Evolutionary conservation across 2,329 filamentous ascomycete genomes (phyloP), one percentile per base, ranked within the genome.

Genomic region (Colletotrichum lini): DNA sequence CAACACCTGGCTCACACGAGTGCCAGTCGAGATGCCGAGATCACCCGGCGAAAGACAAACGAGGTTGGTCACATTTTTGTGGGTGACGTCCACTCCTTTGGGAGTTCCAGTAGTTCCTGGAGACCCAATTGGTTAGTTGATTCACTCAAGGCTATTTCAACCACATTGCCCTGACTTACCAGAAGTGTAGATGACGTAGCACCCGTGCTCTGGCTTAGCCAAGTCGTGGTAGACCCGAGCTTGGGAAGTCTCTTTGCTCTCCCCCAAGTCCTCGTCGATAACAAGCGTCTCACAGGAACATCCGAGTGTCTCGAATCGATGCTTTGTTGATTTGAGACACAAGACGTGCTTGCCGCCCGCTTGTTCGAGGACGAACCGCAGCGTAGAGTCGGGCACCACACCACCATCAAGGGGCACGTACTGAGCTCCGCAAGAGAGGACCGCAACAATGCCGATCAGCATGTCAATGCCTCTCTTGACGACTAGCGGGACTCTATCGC

Each of bases 361-460:
- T 72, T 90, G 82, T 13, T 62, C 77, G 60, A 89, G 79, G 23
- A 89, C 87, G 65, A 86, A 84, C 16, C 79, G 78, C 30, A 90
- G 80, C 3, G 85, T 84, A n/a, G 81, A 79, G 64, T 86, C 84
- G 0, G 86, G 81, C 3, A 86, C 84, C 23, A 88, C 82, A 3
- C 86, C 85, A 23, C 88, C 88, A 70, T 91, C 89, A 1, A 91
- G 82, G 4, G 89, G 89, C 12, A 90, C 83, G 74, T 91, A 91
- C 73, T 91, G 88, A 16, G 85, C 88, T 21, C 88, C 88, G 60
- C 85, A 85, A 58, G 87, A 88, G 35, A 91, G 79, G n/a, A 90
- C 81, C 1, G 87, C 88, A 67, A 88, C 80, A 56, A 90, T 89
- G 16, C 85, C 87, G 49, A 89, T 82, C 5, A 90, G 78, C 87